Evolutionary conservation across 805 yeast genomes (phyloP), one percentile per base, ranked within the genome.

Genomic region (Lipomyces starkeyi): DNA sequence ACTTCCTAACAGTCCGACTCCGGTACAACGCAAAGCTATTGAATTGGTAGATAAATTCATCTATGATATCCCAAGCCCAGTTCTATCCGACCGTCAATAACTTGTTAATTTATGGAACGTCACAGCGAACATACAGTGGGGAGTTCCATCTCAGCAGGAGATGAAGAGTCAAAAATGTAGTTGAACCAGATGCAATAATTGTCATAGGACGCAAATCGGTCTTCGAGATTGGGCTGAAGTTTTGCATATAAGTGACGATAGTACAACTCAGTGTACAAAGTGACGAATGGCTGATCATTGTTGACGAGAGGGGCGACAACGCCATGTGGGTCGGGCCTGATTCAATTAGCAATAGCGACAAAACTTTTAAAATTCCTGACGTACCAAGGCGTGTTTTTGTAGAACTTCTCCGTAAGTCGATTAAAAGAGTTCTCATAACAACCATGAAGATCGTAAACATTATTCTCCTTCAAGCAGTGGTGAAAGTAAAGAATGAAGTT

Each of bases 41-140:
- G 78, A 80, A 83, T 75, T 83, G 86, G 72, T 84, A 83, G 74
- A 83, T 83, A 74, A 83, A 84, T 75, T 83, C 86, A 70, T 83
- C 86, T 67, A 83, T 78, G 67, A 83, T 82, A 64, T 83, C 86
- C 86, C 86, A 84, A 29, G 82, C 77, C 86, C 86, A 83, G 70
- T 80, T 79, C 61, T 65, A 52, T 20, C 17, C 22, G 11, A 43
- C 49, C 9, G 49, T 43, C 49, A 43, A 43, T 43, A 37, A 17
- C 49, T 43, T 43, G 22, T n/a, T n/a, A 43, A n/a, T 17, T n/a
- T 35, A 37, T 29, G 32, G 32, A 29, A 37, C 1, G 17, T 17
- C 22, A 43, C 20, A n/a, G 14, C 1, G 35, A 14, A 64, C 68
- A 35, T 61, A 65, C 68, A 68, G 78, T 78, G 60, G 86, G 86